These are phyloP conservation scores for Citeromyces siamensis DNA, from an alignment of 1,139 yeast species.

Conservation along the genomic window DNA sequence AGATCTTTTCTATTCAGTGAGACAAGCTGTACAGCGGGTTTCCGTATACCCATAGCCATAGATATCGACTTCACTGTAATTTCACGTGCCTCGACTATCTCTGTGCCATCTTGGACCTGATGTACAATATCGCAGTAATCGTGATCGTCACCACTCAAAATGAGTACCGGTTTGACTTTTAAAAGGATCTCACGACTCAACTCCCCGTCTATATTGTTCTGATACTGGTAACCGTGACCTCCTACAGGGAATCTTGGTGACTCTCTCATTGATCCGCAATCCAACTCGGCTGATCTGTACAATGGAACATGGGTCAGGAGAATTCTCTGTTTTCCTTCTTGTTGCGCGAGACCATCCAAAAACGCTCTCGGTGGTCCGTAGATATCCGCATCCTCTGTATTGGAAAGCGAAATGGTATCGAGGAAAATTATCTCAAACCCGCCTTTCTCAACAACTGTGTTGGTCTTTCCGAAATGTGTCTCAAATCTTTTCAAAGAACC, in stretches of 20 bases:
- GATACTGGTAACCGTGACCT: conserved; percentile 59
- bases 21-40: conserved; percentile 78
- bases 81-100: conserved; percentile 37
- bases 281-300: conserved; percentile 39
- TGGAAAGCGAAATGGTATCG: conserved; percentile 74
- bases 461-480: conserved; percentile 48
- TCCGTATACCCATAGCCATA: conserved; percentile 81
- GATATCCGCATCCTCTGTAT: conserved; percentile 27
- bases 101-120: conserved; percentile 16
- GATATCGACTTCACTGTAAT: conserved; percentile 82
- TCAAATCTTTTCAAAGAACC: conserved; percentile 49
- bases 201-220: conserved; percentile 54
- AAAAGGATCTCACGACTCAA: conserved; percentile 44
- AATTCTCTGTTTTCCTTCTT: conserved; percentile 41
- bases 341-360: conserved; percentile 18
- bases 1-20: conserved; percentile 26
- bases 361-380: conserved; percentile 28
- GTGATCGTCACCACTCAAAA: conserved; percentile 93
- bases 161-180: conserved; percentile 45
- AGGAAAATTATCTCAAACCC: conserved; percentile 44
- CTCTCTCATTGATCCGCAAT: conserved; percentile 65
- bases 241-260: conserved; percentile 52
- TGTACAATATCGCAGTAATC: conserved; percentile 82
- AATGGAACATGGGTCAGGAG: conserved; percentile 75
- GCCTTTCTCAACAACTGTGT: conserved; percentile 27